Evolutionary conservation across 225 moss, liverwort and hornwort genomes (phyloP).

Genomic region (Pseudisothecium myosuroides): DNA sequence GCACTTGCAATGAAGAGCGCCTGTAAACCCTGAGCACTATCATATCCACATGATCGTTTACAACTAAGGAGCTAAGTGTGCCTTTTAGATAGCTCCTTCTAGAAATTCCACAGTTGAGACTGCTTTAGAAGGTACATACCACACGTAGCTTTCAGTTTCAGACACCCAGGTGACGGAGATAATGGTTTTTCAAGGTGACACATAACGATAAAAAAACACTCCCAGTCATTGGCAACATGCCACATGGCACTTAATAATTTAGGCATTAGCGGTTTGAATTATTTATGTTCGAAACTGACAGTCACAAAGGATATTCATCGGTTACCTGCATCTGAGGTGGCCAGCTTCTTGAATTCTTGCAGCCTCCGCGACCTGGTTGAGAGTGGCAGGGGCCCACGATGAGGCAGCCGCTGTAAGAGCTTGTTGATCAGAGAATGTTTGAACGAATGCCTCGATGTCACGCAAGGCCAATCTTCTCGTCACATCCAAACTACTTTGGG

Average conservation of each 20-base stretch:
- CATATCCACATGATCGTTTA: not conserved
- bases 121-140: not conserved
- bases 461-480: slow-evolving; percentile 69
- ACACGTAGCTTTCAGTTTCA: not conserved
- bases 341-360: slow-evolving; percentile 91
- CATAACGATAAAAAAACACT: not conserved
- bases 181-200: no score
- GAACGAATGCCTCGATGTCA: slow-evolving; percentile 82
- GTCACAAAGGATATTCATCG: not conserved
- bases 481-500: slow-evolving; percentile 37
- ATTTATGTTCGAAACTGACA: not conserved
- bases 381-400: slow-evolving; percentile 68
- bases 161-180: not conserved
- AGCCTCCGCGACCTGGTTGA: slow-evolving; percentile 59
- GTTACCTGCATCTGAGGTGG: slow-evolving; percentile 87
- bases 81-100: not conserved
- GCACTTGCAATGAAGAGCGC: not conserved
- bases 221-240: not conserved
- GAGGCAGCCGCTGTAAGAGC: slow-evolving; percentile 59
- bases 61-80: not conserved
- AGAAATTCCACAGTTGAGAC: not conserved
- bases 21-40: not conserved
- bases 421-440: slow-evolving; percentile 66
- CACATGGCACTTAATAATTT: not conserved
- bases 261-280: no score